Base-by-base conservation (phyloP, 2,329 filamentous ascomycete species). In the Colletotrichum destructivum region DNA sequence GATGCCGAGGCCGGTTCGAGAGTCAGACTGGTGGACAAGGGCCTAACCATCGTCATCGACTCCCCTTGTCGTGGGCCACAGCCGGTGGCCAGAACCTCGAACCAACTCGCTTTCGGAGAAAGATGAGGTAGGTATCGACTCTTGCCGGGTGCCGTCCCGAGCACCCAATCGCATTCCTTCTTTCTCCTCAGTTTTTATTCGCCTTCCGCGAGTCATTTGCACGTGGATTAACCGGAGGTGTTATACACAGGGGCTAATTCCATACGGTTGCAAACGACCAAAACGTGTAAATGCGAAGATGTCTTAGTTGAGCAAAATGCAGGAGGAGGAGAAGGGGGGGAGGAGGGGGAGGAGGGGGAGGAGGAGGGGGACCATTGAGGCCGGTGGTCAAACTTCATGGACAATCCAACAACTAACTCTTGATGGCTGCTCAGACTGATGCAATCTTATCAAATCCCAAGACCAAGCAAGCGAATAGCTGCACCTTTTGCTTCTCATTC, bases 1-100 rank as follows among this genome's bases (percentile, higher is more conserved):
- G 46, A 18, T 26, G 15, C 46, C 60, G 46, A 46, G 46, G 59
- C 59, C 44, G 60, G 35, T 42, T 51, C 59, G 4, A 47, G 52
- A 40, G 47, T 38, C 47, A 52, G 35, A 26, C 47, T 54, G n/a
- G 13, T 54, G n/a, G 13, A 26, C 15, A 21, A 15, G 26, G 44
- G n/a, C 26, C 44, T 31, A 49, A 40, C 59, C 21, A 18, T 31
- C 44, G 59, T 26, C 44, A 49, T 49, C 18, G 59, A 62, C 49
- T 62, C 44, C 18, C 12, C 23, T 62, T n/a, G 7, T 11, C 3
- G 21, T 21, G 18, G n/a, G 26, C n/a, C n/a, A 49, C 18, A 23
- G 11, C 2, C 3, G 8, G 15, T 31, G 11, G 8, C 21, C 5
- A 21, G 31, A 15, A 2, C 18, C 18, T 18, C 11, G 9, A 9